Evolutionary conservation across 148 eudicot genomes (phyloP).

Genomic region (Rhododendron mucronatum): DNA sequence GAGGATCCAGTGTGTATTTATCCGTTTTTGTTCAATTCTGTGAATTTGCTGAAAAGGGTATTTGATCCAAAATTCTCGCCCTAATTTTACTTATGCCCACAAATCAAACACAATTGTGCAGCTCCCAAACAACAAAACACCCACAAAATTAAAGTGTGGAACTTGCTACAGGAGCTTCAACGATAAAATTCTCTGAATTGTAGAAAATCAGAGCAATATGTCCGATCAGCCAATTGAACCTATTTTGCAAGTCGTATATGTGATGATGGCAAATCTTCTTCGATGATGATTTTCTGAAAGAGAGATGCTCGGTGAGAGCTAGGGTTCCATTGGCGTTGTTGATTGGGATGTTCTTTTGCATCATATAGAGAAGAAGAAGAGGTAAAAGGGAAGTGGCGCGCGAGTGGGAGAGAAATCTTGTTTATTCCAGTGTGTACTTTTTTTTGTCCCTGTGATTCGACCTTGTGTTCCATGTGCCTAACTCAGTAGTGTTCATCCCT

Average conservation of each 20-base stretch:
- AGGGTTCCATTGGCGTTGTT: background rate
- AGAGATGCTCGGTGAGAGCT: background rate
- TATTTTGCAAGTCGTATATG: too few species aligned
- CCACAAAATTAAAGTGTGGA: background rate
- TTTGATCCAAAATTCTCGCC: background rate
- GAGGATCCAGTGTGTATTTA: background rate
- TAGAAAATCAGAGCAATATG: background rate
- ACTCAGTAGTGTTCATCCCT: background rate
- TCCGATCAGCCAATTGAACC: too few species aligned
- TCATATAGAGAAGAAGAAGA: background rate
- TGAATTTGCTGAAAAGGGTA: constrained; percentile 4
- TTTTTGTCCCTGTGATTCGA: too few species aligned
- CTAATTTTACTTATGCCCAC: background rate
- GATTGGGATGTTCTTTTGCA: background rate
- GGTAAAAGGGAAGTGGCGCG: background rate
- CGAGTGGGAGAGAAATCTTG: background rate
- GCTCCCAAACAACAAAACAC: background rate
- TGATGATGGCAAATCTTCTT: too few species aligned
- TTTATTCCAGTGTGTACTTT: background rate
- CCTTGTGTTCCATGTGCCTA: background rate
- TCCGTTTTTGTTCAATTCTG: constrained; percentile 6
- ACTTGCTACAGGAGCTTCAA: background rate
- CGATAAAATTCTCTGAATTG: background rate
- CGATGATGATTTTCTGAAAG: too few species aligned
- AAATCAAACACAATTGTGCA: background rate